Conservation (phyloP, 805 yeast species). For the Starmerella tilneyi region DNA sequence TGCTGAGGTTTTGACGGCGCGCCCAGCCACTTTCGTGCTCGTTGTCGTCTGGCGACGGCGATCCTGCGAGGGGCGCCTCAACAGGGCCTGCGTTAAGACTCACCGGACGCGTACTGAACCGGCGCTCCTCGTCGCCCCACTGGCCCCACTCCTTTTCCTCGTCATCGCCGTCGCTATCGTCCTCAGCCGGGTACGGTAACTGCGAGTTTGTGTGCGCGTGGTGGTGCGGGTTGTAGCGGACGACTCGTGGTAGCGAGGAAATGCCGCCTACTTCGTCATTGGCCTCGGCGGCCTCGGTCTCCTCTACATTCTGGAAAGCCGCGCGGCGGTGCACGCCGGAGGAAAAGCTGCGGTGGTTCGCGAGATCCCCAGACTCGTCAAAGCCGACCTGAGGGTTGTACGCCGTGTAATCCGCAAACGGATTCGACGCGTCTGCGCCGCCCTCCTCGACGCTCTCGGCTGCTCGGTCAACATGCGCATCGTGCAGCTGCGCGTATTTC, state of each 20-base stretch:
- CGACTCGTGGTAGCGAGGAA: constrained; percentile 17
- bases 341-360: constrained; percentile 14
- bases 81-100: neutral
- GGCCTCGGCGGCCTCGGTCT: constrained; percentile 8
- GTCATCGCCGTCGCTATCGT: constrained; percentile 19
- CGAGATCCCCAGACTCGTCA: constrained; percentile 21
- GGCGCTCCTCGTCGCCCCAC: constrained; percentile 23
- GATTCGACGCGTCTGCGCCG: constrained; percentile 10
- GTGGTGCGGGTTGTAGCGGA: constrained; percentile 16
- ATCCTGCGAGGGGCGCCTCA: neutral
- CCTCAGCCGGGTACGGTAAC: constrained; percentile 12
- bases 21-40: constrained; percentile 24
- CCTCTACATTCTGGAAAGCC: constrained; percentile 2
- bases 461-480: constrained; percentile 12
- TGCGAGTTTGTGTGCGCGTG: constrained; percentile 24
- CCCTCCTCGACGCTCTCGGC: neutral
- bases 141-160: constrained; percentile 20
- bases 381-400: constrained; percentile 12
- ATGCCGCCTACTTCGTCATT: constrained; percentile 8
- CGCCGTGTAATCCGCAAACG: constrained; percentile 17
- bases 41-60: constrained; percentile 3
- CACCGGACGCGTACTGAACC: constrained; percentile 22
- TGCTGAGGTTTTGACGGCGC: constrained; percentile 28
- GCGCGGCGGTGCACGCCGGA: constrained; percentile 4
- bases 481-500: constrained; percentile 13